phyloP scores from a whole-genome alignment of 2,329 filamentous ascomycete genomes.

The Chaetoscypha palmicola region DNA sequence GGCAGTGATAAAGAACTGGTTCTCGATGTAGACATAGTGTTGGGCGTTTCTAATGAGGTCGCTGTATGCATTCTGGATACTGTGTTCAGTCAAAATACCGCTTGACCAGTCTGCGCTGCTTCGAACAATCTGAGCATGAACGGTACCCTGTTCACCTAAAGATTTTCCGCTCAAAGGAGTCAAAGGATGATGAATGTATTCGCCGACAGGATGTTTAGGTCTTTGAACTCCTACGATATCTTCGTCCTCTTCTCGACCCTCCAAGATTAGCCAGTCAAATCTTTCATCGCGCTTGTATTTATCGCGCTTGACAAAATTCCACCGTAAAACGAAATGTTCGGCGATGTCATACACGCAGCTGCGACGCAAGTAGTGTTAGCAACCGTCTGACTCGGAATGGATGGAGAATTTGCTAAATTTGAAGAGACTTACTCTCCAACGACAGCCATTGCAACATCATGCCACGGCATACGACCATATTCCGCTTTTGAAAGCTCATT shows the following conservation, averaged over 20 bases:
- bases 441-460: conserved; percentile 90
- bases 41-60: conserved; percentile 81
- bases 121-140: conserved; percentile 79
- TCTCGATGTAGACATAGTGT: conserved; percentile 96
- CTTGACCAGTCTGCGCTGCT: conserved; percentile 92
- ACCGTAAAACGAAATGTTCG: conserved; percentile 87
- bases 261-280: conserved; percentile 79
- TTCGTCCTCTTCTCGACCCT: conserved; percentile 71
- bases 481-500: conserved; percentile 90
- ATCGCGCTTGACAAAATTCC: conserved; percentile 96
- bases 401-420: too few relatives aligned
- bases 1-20: conserved; percentile 95
- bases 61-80: conserved; percentile 79
- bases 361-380: too few relatives aligned
- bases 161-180: conserved; percentile 61
- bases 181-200: conserved; percentile 76
- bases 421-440: conserved; percentile 58
- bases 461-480: conserved; percentile 95
- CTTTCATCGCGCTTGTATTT: conserved; percentile 87
- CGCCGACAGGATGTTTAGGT: conserved; percentile 81
- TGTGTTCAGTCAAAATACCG: conserved; percentile 76
- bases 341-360: conserved; percentile 82
- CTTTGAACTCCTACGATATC: conserved; percentile 83
- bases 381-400: too few relatives aligned
- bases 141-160: conserved; percentile 57